Base-by-base conservation (phyloP, 306 rosid genomes). In the Myrica gale region DNA sequence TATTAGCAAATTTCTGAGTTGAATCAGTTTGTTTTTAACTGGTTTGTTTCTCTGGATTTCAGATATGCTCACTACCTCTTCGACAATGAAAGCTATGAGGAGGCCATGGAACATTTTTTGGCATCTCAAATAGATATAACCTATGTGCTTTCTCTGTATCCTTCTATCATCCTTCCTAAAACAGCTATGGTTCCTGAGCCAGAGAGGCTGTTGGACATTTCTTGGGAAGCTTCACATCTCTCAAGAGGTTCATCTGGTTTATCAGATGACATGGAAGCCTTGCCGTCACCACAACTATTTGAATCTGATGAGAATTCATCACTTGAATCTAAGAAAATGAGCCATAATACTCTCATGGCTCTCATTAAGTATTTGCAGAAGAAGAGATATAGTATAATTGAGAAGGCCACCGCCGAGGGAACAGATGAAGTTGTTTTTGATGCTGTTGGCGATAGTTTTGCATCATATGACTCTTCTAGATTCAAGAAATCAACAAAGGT, bases 311-410 rank as follows among this genome's bases (percentile, higher is more conserved):
- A 91, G 80, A 80, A 60, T 76, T 79, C 85, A 62, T 84, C 92
- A 73, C 89, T 92, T 54, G 91, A 92, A 83, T 92, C 98, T 70
- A 92, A 92, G 82, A 96, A 96, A 79, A 84, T 85, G 80, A 92
- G 85, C 84, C 99, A 96, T 80, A 96, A 96, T 79, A 90, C 86
- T 85, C 97, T 96, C 78, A 96, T 96, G 99, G 98, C 98, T 85
- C 96, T 96, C 76, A 78, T 96, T 74, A 96, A 96, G 86, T 90
- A 84, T 81, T 80, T 96, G 75, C 99, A 96, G 86, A 96, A 90
- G 89, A 96, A 89, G 79, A 87, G 99, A 83, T 81, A 67, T 63
- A 67, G 84, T 76, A 78, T 96, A 71, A 83, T 96, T 81, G 99
- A 96, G 86, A 92, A 87, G 85, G 99, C 99, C 78, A 85, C 99